Evolutionary conservation across 1,139 yeast species (phyloP), one percentile per base, ranked within the genome.

Genomic region (Groenewaldozyma sp.): DNA sequence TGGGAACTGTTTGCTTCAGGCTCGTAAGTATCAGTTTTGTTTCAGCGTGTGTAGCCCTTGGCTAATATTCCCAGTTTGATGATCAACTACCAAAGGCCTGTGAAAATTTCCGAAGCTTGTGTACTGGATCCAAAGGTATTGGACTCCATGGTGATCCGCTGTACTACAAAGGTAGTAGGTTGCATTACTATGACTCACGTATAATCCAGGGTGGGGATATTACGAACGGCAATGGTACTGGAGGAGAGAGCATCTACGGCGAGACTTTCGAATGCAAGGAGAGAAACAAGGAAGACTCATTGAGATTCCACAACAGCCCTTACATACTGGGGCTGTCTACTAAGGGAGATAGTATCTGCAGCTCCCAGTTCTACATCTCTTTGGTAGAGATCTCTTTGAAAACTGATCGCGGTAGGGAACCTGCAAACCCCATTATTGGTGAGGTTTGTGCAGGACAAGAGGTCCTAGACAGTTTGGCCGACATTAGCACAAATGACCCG

Each of bases 201-300:
- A 53, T 54, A 56, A 48, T 54, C 41, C 56, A 53, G 40, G 96
- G 96, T 59, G 98, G 98, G 55, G 98, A 91, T 58, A 91, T 91
- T 67, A 87, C 96, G 35, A 77, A 76, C 48, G 84, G 81, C 21
- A 68, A 82, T 50, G 97, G 97, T 24, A 82, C 91, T 26, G 97
- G 97, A 33, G 97, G 97, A 41, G 94, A 82, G 62, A 82, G 94
- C 31, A 88, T 87, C 51, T 91, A 88, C 59, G 97, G 97, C 13
- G 95, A 84, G 55, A 87, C 86, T 63, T 91, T 91, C 58, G 26
- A 22, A 22, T 7, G 11, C 11, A 11, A 22, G 11, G 33, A n/a
- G 5, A 4, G 7, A 4, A 16, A 13, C 18, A 18, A 13, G 7
- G 94, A 83, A 57, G 97, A 91, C 59, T 97, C 91, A 63, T 62